A percentile compares a stretch with the other conserved stretches of the same genome.
Conservation (phyloP, 1,139 yeast genomes). For the Diutina pseudorugosa region DNA sequence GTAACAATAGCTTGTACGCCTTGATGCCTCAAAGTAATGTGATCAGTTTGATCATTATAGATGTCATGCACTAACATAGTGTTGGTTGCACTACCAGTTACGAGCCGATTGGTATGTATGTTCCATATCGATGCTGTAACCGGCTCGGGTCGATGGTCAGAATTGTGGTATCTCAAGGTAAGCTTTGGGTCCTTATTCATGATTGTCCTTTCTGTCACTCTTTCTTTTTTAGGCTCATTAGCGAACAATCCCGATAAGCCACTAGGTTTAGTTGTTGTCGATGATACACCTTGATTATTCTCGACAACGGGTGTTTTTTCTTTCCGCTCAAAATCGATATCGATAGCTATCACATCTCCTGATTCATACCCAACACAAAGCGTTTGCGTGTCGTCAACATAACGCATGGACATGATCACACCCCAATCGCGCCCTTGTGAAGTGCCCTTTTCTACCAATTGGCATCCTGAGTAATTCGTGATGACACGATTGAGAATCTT, state of each 20-base stretch:
- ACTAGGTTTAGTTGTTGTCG: neutral
- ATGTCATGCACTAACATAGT: neutral
- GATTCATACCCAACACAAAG: conserved; percentile 1
- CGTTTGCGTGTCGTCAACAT: neutral
- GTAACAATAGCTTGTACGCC: neutral
- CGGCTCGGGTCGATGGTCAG: neutral
- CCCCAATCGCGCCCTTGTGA: conserved; percentile 4
- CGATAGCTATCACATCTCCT: neutral
- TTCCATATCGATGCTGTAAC: neutral
- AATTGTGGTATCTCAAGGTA: neutral
- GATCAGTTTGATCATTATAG: neutral
- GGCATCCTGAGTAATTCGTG: neutral
- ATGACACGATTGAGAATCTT: neutral
- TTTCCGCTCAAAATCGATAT: neutral
- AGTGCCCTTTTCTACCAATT: neutral
- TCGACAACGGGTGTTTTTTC: neutral
- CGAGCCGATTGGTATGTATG: neutral
- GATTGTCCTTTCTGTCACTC: neutral
- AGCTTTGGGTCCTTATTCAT: neutral
- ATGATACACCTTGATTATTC: neutral
- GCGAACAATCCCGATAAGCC: neutral
- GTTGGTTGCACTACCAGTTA: neutral
- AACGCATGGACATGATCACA: neutral
- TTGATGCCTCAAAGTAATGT: neutral
- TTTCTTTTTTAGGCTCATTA: neutral